Evolutionary conservation across 2,329 filamentous ascomycete species (phyloP).

Genomic region (Ophiostoma himal-ulmi): DNA sequence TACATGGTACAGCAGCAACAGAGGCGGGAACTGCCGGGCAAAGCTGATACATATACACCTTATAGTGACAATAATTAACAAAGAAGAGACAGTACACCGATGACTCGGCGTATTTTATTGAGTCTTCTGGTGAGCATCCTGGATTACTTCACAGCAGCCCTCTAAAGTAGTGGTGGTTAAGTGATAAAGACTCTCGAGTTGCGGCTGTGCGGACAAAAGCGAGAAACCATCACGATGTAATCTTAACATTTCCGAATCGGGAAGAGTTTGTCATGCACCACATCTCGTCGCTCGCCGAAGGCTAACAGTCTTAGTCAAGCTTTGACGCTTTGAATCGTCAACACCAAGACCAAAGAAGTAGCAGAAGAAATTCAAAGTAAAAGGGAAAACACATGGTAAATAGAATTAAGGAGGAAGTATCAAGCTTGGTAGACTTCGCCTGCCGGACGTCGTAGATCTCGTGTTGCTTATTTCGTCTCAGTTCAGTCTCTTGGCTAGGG

Average conservation of each 20-base stretch:
- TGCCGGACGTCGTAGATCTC: slow-evolving; percentile 8
- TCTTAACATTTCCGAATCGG: slow-evolving; percentile 40
- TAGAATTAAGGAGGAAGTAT: not conserved
- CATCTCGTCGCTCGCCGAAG: not conserved
- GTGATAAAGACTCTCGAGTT: not conserved
- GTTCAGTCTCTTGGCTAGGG: not conserved
- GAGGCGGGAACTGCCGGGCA: not conserved
- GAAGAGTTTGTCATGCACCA: slow-evolving; percentile 41
- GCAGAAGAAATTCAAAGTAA: not conserved
- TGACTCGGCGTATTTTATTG: not conserved
- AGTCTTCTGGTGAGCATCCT: not conserved
- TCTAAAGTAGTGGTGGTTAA: not conserved
- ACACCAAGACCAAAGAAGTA: not conserved
- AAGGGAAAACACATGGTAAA: not conserved
- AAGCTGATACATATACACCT: not conserved
- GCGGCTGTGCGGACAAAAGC: slow-evolving; percentile 33
- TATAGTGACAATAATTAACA: not conserved
- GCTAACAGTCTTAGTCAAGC: not conserved
- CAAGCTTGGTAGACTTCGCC: slow-evolving; percentile 9
- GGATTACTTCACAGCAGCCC: not conserved
- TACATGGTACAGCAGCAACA: not conserved
- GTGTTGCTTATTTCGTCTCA: slow-evolving; percentile 9
- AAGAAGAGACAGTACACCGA: not conserved
- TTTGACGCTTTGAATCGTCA: not conserved
- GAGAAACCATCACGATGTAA: slow-evolving; percentile 15